Evolutionary conservation across 164 flowering plant species (phyloP), one percentile per base, ranked within the genome.

Genomic region (Kalanchoe fedtschenkoi): DNA sequence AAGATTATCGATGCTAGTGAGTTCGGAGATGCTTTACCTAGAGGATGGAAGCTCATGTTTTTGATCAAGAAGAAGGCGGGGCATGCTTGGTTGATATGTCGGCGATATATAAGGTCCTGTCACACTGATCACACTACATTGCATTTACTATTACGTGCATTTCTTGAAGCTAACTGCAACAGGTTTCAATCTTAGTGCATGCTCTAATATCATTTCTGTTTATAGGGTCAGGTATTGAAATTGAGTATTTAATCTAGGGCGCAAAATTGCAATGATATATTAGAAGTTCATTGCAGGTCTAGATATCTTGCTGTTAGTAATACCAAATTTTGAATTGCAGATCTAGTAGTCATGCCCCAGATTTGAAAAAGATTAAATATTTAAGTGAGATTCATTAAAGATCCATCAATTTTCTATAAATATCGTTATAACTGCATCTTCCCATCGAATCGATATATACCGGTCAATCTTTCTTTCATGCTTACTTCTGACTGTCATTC

Each of bases 21-120:
- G 30, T 81, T 87, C 53, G 88, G 95, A 16, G 73, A 80, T 35
- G 62, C 19, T 3, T 68, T 91, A 67, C 97, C 95, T 0, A 63
- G 33, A 21, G 95, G 95, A 30, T 91, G 95, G 96, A 88, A 77
- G 80, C 75, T 91, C 65, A 59, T 78, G 69, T 74, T 91, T 57
- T 69, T 76, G 34, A 41, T 85, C 46, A 83, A 74, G 82, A 78
- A 74, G 87, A 78, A 71, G 61, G 78, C 72, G n/a, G 83, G 83
- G 15, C 68, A 43, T 1, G 69, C 74, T 28, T 85, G 78, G 79
- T 53, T 89, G 64, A 65, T 67, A 67, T 82, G 90, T 66, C 75
- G 85, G 35, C 61, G 86, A 68, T 91, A 83, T 62, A 79, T 89
- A 71, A 91, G 96, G 97, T 91, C 15, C 9, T 6, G 6, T 11